Base-by-base conservation (phyloP, 1,284 basidiomycete species). In the Cystobasidiaceae sp. region DNA sequence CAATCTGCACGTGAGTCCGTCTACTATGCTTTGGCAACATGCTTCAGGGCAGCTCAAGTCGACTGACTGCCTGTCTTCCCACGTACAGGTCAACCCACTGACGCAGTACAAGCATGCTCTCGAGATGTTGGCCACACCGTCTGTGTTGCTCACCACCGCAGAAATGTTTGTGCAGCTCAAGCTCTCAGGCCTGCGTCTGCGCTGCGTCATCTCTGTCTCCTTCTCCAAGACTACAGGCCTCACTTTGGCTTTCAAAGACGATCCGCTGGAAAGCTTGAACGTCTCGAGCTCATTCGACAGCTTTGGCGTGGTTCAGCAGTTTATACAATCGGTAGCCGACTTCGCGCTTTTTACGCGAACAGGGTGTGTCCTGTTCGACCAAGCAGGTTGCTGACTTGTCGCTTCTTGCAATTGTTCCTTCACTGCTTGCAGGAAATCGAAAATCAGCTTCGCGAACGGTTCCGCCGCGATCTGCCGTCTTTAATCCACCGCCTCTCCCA, bases 211-310 rank as follows among this genome's bases (percentile, higher is more conserved):
- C 71, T 94, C 98, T 68, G 85, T 98, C 50, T 93, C 98, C 73
- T 90, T 98, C 59, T 97, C 93, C 27, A 90, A 90, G 70, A 88
- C 89, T 75, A 97, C 97, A 75, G 96, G 96, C 52, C 97, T 98
- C 76, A 98, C 96, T 0, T 85, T 98, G 49, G 96, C 98, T 25
- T 99, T 99, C 86, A 98, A 98, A 80, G 98, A 97, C 62, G 96
- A 99, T 78, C 96, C 96, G 0, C 83, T 98, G 21, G 93, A 99
- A 78, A 92, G 93, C 72, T 92, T 98, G 60, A 90, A 97, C 74
- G 97, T 99, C 73, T 91, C 88, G 76, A 91, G 88, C 74, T 97
- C 94, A 0, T 99, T 99, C 74, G 96, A 99, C 78, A 93, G 90
- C 17, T 94, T 99, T 68, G 92, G 90, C 54, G 93, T 97, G 68